phyloP scores from a whole-genome alignment of 2,329 filamentous ascomycete genomes.

The Neofusicoccum kwambonambiense region DNA sequence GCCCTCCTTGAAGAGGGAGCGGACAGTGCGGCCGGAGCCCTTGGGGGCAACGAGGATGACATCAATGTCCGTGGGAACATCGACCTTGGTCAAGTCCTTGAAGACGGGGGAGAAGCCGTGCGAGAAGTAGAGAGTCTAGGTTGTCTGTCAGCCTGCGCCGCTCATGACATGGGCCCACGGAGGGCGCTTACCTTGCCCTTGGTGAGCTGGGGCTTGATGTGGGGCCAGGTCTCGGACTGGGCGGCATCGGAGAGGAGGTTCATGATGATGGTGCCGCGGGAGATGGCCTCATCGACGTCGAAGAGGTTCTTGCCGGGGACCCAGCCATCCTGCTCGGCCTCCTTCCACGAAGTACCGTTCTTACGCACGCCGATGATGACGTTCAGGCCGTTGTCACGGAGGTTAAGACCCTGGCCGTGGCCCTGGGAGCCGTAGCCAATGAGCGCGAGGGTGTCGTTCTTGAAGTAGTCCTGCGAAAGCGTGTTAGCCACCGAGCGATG shows the following conservation, averaged over 20 bases:
- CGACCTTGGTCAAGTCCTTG: conserved; percentile 99
- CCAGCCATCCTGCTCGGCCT: conserved; percentile 96
- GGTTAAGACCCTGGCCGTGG: conserved; percentile 98
- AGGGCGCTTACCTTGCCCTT: conserved; percentile 82
- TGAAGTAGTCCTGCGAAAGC: conserved; percentile 84
- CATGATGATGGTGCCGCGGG: conserved; percentile 93
- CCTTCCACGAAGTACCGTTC: conserved; percentile 97
- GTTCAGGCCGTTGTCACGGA: conserved; percentile 98
- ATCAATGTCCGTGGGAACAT: conserved; percentile 91
- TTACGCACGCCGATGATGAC: conserved; percentile 99
- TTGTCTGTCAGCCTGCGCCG: conserved; percentile 24
- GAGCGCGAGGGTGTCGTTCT: conserved; percentile 97
- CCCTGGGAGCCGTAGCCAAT: conserved; percentile 99
- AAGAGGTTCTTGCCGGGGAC: conserved; percentile 98
- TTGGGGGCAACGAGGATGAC: conserved; percentile 99
- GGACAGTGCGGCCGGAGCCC: conserved; percentile 97
- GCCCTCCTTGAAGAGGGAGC: conserved; percentile 97
- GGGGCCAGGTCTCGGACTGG: conserved; percentile 97
- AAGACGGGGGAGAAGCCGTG: conserved; percentile 99
- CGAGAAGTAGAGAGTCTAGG: conserved; percentile 97
- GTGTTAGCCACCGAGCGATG: conserved; percentile 28
- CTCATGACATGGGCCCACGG: not conserved
- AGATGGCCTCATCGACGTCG: conserved; percentile 95
- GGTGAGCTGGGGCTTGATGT: conserved; percentile 95
- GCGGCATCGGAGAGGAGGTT: conserved; percentile 98